These are phyloP conservation scores for Paraglomus brasilianum DNA, from an alignment of 192 early-diverging fungal species.

Conservation along the genomic window DNA sequence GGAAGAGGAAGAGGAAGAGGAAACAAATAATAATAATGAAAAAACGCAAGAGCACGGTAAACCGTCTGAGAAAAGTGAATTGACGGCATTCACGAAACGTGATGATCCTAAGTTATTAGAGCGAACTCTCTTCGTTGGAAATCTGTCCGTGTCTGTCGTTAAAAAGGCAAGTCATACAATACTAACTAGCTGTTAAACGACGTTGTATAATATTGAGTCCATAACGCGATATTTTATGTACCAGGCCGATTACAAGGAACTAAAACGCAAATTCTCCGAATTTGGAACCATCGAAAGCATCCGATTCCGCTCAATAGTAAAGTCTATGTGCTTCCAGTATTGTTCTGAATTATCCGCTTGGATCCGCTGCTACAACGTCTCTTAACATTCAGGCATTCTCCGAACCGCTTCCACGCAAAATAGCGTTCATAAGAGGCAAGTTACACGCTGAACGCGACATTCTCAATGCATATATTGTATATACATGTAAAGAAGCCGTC, in stretches of 20 bases:
- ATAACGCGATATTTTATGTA: conserved; percentile 25
- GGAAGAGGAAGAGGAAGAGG: conserved; percentile 40
- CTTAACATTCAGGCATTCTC: conserved; percentile 45
- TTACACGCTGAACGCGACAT: conserved; percentile 82
- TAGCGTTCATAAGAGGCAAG: conserved; percentile 79
- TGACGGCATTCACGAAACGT: conserved; percentile 39
- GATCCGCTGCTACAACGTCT: not conserved
- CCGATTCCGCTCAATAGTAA: conserved; percentile 86
- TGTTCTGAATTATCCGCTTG: conserved; percentile 36
- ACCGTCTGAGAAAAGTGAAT: conserved; percentile 40
- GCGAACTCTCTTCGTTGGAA: conserved; percentile 95
- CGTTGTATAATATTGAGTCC: too few species aligned
- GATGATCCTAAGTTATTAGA: conserved; percentile 57
- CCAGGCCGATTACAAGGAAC: conserved; percentile 61
- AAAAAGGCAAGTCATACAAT: conserved; percentile 46
- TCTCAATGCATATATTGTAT: conserved; percentile 92
- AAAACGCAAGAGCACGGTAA: conserved; percentile 13
- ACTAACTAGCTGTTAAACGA: not conserved
- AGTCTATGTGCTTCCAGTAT: conserved; percentile 20
- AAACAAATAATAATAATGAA: conserved; percentile 37
- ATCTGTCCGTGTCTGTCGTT: conserved; percentile 68
- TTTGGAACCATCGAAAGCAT: conserved; percentile 81
- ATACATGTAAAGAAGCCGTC: conserved; percentile 55
- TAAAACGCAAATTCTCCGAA: conserved; percentile 64
- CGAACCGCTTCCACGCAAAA: conserved; percentile 69